Evolutionary conservation across 805 yeast genomes (phyloP).

Genomic region (Nakazawaea populi): DNA sequence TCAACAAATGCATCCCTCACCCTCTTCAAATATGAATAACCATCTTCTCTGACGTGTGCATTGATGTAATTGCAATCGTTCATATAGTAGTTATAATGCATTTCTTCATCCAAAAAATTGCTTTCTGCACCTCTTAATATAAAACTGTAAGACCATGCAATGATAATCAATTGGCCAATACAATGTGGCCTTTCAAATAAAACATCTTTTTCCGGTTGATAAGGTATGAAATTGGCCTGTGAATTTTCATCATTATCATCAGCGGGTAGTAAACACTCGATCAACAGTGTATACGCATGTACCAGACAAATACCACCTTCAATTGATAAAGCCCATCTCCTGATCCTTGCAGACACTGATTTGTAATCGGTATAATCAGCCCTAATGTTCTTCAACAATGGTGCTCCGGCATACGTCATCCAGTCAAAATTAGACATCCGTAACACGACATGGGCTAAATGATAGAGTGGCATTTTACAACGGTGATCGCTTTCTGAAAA

Average conservation of each 20-base stretch:
- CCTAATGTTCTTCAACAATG: constrained; percentile 62
- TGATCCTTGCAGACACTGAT: constrained; percentile 37
- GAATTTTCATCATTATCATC: constrained; percentile 1
- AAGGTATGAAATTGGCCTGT: background rate
- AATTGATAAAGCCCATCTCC: constrained; percentile 38
- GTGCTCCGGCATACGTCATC: constrained; percentile 73
- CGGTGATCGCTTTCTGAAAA: constrained; percentile 23
- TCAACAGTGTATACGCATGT: constrained; percentile 50
- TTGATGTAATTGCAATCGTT: background rate
- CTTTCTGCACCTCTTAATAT: constrained; percentile 17
- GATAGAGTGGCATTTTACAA: constrained; percentile 59
- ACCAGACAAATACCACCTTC: constrained; percentile 44
- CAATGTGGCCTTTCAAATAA: constrained; percentile 7
- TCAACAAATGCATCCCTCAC: constrained; percentile 22
- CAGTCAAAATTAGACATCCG: constrained; percentile 67
- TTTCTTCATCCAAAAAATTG: constrained; percentile 19
- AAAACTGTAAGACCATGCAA: constrained; percentile 12
- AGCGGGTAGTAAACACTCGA: constrained; percentile 45
- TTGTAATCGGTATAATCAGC: constrained; percentile 47
- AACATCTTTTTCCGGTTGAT: constrained; percentile 5
- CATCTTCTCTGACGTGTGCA: constrained; percentile 37
- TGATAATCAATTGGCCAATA: constrained; percentile 5
- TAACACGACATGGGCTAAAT: constrained; percentile 59
- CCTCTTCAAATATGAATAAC: constrained; percentile 40
- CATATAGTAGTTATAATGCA: constrained; percentile 7